Conservation (phyloP, 345 rosid genomes). For the Lepidium sativum region DNA sequence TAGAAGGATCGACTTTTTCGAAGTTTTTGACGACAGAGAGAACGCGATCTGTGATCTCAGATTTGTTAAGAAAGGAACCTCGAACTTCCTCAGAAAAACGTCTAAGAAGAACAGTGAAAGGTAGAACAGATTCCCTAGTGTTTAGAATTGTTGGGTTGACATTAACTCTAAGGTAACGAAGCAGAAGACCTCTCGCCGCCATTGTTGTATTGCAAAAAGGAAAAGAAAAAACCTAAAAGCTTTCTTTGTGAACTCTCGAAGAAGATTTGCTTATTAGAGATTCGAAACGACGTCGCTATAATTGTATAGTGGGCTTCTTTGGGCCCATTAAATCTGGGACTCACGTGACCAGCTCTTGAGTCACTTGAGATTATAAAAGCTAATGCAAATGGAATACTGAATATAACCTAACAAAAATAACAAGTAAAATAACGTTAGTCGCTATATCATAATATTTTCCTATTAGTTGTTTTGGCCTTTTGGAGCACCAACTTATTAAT, state of each 20-base stretch:
- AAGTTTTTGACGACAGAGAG: slow-evolving; percentile 79
- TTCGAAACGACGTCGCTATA: not conserved
- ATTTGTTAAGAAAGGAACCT: slow-evolving; percentile 89
- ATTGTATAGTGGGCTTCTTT: not conserved
- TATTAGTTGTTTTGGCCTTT: too few relatives aligned
- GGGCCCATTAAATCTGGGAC: not conserved
- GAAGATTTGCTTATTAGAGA: not conserved
- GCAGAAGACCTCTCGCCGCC: slow-evolving; percentile 71
- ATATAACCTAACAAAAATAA: not conserved
- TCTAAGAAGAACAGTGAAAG: slow-evolving; percentile 42
- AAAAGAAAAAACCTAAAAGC: not conserved
- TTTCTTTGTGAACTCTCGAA: not conserved
- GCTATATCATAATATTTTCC: too few relatives aligned
- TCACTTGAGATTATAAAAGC: not conserved
- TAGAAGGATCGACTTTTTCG: slow-evolving; percentile 82
- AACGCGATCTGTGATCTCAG: slow-evolving; percentile 95
- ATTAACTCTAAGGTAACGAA: slow-evolving; percentile 64
- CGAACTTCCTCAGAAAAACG: slow-evolving; percentile 72
- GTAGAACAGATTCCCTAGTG: slow-evolving; percentile 32
- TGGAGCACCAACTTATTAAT: too few relatives aligned
- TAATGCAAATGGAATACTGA: not conserved
- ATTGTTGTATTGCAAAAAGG: slow-evolving; percentile 7
- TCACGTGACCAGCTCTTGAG: slow-evolving; percentile 7
- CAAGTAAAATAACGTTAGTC: too few relatives aligned
- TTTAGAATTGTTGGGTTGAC: slow-evolving; percentile 28